Conservation (phyloP, 164 flowering plant genomes). For the Cinnamomum chago region DNA sequence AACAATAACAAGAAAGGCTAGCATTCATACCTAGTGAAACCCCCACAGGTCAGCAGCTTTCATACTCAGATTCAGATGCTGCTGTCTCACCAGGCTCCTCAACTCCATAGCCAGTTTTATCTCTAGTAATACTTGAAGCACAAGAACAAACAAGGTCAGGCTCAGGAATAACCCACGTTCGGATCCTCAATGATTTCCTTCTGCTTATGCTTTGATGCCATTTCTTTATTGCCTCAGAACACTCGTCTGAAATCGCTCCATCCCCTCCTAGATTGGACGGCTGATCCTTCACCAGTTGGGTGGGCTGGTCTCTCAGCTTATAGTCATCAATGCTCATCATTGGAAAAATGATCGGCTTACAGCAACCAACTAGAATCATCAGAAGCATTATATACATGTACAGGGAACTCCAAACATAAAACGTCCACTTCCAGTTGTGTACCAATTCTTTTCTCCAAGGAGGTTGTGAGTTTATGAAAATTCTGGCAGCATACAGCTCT, state of each 20-base stretch:
- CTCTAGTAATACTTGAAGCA: constrained; percentile 32
- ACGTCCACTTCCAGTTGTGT: constrained; percentile 68
- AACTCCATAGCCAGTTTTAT: constrained; percentile 12
- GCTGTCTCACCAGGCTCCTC: constrained; percentile 13
- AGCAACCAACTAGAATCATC: constrained; percentile 33
- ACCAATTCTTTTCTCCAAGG: constrained; percentile 60
- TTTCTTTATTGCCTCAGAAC: constrained; percentile 37
- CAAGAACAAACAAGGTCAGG: constrained; percentile 25
- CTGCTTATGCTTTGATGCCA: constrained; percentile 45
- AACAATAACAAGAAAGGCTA: not conserved
- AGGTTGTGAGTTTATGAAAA: constrained; percentile 52
- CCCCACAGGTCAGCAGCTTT: constrained; percentile 9
- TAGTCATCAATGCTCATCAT: not conserved
- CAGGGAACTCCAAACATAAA: constrained; percentile 65
- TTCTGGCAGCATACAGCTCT: constrained; percentile 60
- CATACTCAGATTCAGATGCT: constrained; percentile 19
- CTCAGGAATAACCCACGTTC: constrained; percentile 8
- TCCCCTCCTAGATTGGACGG: constrained; percentile 5
- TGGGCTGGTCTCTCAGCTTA: constrained; percentile 2
- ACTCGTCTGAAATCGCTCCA: constrained; percentile 8
- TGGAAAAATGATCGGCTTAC: constrained; percentile 40
- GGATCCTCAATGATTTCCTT: constrained; percentile 33
- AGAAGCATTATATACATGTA: constrained; percentile 44
- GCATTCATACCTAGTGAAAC: not conserved
- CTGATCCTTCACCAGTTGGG: constrained; percentile 6